Evolutionary conservation across 2,329 filamentous ascomycete genomes (phyloP).

Genomic region (Apiospora hydei): DNA sequence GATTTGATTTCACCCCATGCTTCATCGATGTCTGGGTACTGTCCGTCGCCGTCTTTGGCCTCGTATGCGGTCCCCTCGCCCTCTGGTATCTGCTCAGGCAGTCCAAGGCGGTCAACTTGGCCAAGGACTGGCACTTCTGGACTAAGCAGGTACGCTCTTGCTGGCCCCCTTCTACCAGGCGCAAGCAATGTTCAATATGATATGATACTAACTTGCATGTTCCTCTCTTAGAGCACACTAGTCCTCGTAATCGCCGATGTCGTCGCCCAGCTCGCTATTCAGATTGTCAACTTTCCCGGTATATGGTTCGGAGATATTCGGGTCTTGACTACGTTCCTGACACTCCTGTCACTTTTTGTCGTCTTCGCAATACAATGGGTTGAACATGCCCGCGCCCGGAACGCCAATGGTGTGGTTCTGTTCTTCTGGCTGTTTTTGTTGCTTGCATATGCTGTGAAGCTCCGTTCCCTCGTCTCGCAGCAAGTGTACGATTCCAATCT

Average conservation of each 20-base stretch:
- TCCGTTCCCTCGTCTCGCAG: slow-evolving; percentile 84
- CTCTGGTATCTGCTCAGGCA: slow-evolving; percentile 81
- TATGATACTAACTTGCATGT: slow-evolving; percentile 27
- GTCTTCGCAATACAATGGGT: slow-evolving; percentile 84
- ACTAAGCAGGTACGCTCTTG: slow-evolving; percentile 76
- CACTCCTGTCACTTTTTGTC: slow-evolving; percentile 74
- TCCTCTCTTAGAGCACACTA: slow-evolving; percentile 59
- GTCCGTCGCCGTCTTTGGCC: slow-evolving; percentile 77
- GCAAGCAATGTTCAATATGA: neutral
- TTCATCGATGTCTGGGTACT: slow-evolving; percentile 94
- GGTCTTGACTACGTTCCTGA: slow-evolving; percentile 80
- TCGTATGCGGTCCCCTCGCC: slow-evolving; percentile 78
- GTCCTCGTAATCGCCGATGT: slow-evolving; percentile 72
- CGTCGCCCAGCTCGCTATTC: slow-evolving; percentile 75
- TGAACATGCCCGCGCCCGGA: slow-evolving; percentile 82
- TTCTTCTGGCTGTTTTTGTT: slow-evolving; percentile 93
- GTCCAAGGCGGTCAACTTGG: slow-evolving; percentile 69
- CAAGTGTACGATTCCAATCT: slow-evolving; percentile 70
- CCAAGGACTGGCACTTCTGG: slow-evolving; percentile 93
- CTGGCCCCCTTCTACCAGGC: neutral
- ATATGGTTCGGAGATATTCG: slow-evolving; percentile 84
- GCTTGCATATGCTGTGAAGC: slow-evolving; percentile 79
- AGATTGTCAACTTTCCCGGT: slow-evolving; percentile 72
- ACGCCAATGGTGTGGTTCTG: slow-evolving; percentile 86
- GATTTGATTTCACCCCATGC: slow-evolving; percentile 96